A percentile compares a stretch with the other conserved stretches of the same genome.
Evolutionary conservation across 352 stramenopile genomes (phyloP).

Genomic region (Pythium sp.): DNA sequence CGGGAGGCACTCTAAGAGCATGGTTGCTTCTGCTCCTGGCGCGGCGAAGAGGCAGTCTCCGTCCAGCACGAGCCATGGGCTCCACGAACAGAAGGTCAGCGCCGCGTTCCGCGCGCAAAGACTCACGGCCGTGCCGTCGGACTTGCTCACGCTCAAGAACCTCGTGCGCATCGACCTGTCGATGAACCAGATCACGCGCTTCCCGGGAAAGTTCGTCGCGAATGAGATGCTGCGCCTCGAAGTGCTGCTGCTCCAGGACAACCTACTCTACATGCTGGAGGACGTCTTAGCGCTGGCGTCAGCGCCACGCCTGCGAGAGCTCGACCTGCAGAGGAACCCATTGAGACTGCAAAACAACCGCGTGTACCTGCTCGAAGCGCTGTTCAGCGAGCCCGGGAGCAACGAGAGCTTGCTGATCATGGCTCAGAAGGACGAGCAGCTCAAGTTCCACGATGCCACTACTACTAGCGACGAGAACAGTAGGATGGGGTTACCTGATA

Average conservation of each 20-base stretch:
- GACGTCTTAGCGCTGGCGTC: slow-evolving; percentile 53
- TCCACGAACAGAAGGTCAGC: slow-evolving; percentile 33
- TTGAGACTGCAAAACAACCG: slow-evolving; percentile 61
- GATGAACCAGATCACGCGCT: slow-evolving; percentile 51
- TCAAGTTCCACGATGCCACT: slow-evolving; percentile 21
- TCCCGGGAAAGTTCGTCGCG: slow-evolving; percentile 47
- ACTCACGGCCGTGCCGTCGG: slow-evolving; percentile 36
- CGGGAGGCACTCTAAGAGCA: neutral
- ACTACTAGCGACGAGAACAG: neutral
- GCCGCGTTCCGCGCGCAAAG: slow-evolving; percentile 32
- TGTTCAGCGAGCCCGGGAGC: slow-evolving; percentile 32
- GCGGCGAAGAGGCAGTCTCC: neutral
- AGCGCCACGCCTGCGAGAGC: slow-evolving; percentile 43
- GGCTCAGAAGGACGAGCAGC: slow-evolving; percentile 33
- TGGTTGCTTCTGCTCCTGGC: neutral
- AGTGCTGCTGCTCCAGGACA: slow-evolving; percentile 47
- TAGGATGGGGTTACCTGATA: neutral
- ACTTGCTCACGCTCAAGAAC: slow-evolving; percentile 54
- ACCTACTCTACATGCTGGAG: slow-evolving; percentile 62
- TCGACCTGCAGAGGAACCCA: slow-evolving; percentile 56
- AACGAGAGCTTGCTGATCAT: slow-evolving; percentile 37
- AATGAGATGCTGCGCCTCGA: slow-evolving; percentile 43
- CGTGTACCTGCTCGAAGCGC: slow-evolving; percentile 64
- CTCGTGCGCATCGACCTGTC: slow-evolving; percentile 57
- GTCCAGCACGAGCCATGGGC: neutral